These are phyloP conservation scores for Terfezia claveryi DNA, from an alignment of 495 filamentous ascomycete genomes.

Conservation along the genomic window DNA sequence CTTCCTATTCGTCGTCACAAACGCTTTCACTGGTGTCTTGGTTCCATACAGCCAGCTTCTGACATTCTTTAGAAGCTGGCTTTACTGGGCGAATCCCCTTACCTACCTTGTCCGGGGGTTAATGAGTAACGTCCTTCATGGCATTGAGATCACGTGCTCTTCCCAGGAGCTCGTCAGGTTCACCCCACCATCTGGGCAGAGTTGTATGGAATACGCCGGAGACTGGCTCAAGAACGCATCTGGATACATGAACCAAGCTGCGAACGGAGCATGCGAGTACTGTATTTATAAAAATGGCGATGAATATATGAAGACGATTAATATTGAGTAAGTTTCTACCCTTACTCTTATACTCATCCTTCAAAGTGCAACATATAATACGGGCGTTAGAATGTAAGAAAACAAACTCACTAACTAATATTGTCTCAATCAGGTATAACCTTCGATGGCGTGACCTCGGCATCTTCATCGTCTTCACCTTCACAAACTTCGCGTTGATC, in stretches of 20 bases:
- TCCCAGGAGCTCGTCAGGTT: conserved; percentile 36
- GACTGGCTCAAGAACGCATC: conserved; percentile 24
- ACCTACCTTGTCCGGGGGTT: conserved; percentile 39
- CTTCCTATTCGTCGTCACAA: conserved; percentile 39
- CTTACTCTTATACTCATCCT: background rate
- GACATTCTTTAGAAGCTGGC: conserved; percentile 45
- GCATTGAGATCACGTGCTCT: conserved; percentile 32
- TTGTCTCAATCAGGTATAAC: background rate
- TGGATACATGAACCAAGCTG: conserved; percentile 29
- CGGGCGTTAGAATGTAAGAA: too few species aligned
- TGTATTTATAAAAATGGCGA: conserved; percentile 38
- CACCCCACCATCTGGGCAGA: conserved; percentile 23
- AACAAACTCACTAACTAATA: too few species aligned
- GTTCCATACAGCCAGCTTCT: conserved; percentile 33
- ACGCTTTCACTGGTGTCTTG: conserved; percentile 43
- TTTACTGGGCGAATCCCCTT: conserved; percentile 46
- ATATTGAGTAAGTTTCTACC: conserved; percentile 11
- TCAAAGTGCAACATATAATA: background rate
- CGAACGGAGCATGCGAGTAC: conserved; percentile 29
- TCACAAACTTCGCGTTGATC: conserved; percentile 9
- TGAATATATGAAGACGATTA: conserved; percentile 27
- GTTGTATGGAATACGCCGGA: conserved; percentile 31
- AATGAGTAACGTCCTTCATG: conserved; percentile 31
- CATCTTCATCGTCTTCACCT: conserved; percentile 11
- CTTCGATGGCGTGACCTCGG: conserved; percentile 16